Evolutionary conservation across 2,329 filamentous ascomycete genomes (phyloP), one percentile per base, ranked within the genome.

Genomic region (Cercospora sesami): DNA sequence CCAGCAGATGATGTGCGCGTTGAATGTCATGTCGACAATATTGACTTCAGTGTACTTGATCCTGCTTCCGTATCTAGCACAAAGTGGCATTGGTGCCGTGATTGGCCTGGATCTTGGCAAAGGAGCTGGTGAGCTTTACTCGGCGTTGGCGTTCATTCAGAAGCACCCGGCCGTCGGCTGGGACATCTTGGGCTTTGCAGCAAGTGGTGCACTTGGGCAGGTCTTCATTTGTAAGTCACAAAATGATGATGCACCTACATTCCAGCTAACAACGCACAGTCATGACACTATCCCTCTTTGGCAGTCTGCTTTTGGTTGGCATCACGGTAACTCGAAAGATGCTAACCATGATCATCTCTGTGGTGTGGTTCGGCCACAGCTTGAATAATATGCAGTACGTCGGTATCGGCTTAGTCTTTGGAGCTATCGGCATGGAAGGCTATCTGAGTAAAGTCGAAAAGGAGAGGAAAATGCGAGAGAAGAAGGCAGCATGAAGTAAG

Each of bases 1-100:
- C 9, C 93, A 94, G 68, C 95, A 99, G 86, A 99, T 99, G 95
- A 99, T 99, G 95, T 96, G 94, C 78, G 94, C 94, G 45, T 93
- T 97, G 81, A 99, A 98, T 79, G 83, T 97, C 65, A 91, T 98
- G 80, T 90, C 88, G 74, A 94, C 93, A 3, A 77, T 89, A 58
- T 84, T 98, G 66, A 98, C 94, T 3, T 84, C 87, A 21, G 77
- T 82, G 0, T 98, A 96, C 76, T 87, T 99, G 55, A 72, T 94
- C 18, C 76, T 93, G 21, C 91, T 89, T 74, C 95, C 95, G 0
- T 92, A 90, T 82, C 80, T 97, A n/a, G 91, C 90, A 0, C 83
- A 85, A 66, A 93, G 81, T 6, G 76, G 79, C 0, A 39, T 84
- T 2, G 82, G 80, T 10, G 72, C 75, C 6, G 80, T 77, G 66